phyloP scores from a whole-genome alignment of 176 grass and related monocot genomes.

The Musa beccarii region DNA sequence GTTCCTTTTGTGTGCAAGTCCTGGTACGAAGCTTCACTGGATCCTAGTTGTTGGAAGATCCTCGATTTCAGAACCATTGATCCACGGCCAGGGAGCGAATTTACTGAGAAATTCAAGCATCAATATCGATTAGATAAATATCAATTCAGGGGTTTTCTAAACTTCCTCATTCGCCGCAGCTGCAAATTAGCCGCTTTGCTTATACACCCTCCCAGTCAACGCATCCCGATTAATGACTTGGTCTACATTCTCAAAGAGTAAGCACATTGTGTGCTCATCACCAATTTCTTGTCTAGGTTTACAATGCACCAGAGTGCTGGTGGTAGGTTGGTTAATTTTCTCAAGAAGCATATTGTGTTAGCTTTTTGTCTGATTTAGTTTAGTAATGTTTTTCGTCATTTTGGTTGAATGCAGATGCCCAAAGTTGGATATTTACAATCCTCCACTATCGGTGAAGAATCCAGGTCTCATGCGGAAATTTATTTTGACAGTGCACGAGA shows the following conservation, averaged over 20 bases:
- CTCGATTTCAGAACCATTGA: conserved; percentile 17
- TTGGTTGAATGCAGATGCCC: neutral
- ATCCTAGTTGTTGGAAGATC: conserved; percentile 30
- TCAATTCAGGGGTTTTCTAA: conserved; percentile 11
- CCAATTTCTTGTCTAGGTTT: neutral
- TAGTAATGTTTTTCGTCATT: neutral
- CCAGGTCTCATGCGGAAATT: conserved; percentile 1
- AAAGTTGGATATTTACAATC: neutral
- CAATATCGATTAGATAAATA: conserved; percentile 15
- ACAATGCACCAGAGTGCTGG: too few relatives aligned
- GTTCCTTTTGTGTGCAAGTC: conserved; percentile 34
- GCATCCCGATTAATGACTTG: neutral
- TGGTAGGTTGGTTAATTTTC: neutral
- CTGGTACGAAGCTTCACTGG: conserved; percentile 23
- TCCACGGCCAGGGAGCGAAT: neutral
- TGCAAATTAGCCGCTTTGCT: conserved; percentile 6
- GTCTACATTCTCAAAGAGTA: conserved; percentile 24
- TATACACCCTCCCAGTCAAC: neutral
- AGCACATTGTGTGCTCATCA: neutral
- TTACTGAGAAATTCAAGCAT: conserved; percentile 21
- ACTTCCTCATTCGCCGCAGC: conserved; percentile 21
- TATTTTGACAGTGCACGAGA: neutral
- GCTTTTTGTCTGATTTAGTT: neutral
- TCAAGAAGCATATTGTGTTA: neutral
- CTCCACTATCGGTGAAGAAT: neutral